Evolutionary conservation across 495 filamentous ascomycete species (phyloP), one percentile per base, ranked within the genome.

Genomic region (Neurospora pannonica): DNA sequence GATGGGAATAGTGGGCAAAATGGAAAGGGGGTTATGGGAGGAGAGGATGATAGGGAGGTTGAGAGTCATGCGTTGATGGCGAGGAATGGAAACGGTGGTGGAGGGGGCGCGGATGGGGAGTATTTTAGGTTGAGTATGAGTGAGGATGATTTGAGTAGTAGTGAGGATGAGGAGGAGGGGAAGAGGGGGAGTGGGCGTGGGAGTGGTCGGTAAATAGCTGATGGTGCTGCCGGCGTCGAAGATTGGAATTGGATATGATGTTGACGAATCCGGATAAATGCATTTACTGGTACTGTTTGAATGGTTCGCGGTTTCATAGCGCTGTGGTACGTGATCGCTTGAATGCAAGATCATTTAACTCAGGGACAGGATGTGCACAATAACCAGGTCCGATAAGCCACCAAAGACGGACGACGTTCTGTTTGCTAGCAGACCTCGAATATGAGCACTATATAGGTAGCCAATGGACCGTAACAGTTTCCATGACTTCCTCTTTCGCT

Each of bases 71-170:
- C 70, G 19, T 13, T 73, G 46, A 75, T 74, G 46, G 60, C 40
- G 13, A 72, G 74, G 17, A 36, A 71, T 24, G 73, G 39, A 17
- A 2, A n/a, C n/a, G n/a, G 5, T 5, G 46, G n/a, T 0, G 13
- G 13, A 8, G 54, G 5, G 24, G 54, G 54, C 1, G 54, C 54
- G 36, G 75, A 19, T 15, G 73, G 73, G 36, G 78, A 78, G 5
- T 78, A 78, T 62, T 81, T 80, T 73, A 75, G 75, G 10, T 54
- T 81, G 40, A 77, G 76, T 2, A 76, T 77, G 76, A 81, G 78
- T 40, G 79, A 79, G 42, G 79, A 80, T n/a, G 79, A 77, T 62
- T 31, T 62, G 73, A 71, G 70, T 70, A 76, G 77, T 38, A 74
- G 31, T n/a, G 76, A 74, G 34, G 74, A 73, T 31, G 76, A 76